Conservation (phyloP, 2,329 filamentous ascomycete species). For the Epichloe glyceriae region DNA sequence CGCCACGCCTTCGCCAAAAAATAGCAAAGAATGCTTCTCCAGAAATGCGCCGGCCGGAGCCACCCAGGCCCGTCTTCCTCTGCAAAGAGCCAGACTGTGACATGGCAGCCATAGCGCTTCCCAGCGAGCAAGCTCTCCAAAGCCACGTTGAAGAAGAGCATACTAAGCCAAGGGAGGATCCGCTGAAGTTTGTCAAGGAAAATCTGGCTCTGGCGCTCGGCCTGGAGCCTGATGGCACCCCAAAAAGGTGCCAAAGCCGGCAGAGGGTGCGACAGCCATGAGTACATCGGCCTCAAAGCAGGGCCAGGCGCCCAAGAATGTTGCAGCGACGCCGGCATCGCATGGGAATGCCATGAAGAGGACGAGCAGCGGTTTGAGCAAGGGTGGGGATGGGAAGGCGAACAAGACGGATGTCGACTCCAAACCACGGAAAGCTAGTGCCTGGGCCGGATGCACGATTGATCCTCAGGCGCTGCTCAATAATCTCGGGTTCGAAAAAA, state of each 20-base stretch:
- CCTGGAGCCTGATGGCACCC: constrained; percentile 36
- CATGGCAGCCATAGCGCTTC: constrained; percentile 33
- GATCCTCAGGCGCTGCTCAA: constrained; percentile 32
- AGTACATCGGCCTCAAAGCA: constrained; percentile 31
- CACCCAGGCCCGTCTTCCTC: constrained; percentile 29
- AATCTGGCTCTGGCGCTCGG: constrained; percentile 35
- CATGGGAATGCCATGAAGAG: constrained; percentile 38
- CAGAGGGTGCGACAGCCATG: constrained; percentile 24
- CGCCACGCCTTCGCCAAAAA: constrained; percentile 34
- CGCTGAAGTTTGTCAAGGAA: constrained; percentile 38
- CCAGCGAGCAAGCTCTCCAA: constrained; percentile 39
- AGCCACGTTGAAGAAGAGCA: constrained; percentile 48
- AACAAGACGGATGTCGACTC: constrained; percentile 9
- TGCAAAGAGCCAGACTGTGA: constrained; percentile 46
- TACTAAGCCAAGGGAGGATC: constrained; percentile 39
- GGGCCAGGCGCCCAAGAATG: constrained; percentile 32
- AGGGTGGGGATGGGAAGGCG: constrained; percentile 23
- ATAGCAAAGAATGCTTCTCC: constrained; percentile 34
- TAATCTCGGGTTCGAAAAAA: constrained; percentile 21
- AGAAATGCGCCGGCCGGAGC: constrained; percentile 25
- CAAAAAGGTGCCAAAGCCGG: constrained; percentile 22
- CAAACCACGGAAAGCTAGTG: constrained; percentile 10
- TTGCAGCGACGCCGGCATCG: constrained; percentile 35
- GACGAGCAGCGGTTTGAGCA: constrained; percentile 33
- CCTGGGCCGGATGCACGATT: constrained; percentile 32